Evolutionary conservation across 306 rosid genomes (phyloP).

Genomic region (Styphnolobium japonicum): DNA sequence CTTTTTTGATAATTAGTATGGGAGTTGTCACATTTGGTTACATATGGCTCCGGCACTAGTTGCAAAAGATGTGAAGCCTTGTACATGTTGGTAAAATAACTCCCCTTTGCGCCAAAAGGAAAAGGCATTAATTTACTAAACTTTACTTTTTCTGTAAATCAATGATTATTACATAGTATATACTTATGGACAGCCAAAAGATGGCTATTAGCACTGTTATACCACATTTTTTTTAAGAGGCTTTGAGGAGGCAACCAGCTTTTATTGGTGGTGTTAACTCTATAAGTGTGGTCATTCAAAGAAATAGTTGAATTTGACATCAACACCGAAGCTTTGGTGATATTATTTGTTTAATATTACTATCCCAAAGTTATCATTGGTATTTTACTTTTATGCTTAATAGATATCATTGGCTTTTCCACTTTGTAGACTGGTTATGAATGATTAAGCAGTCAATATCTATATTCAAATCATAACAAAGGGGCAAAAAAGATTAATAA

Average conservation of each 20-base stretch:
- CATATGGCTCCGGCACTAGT: background rate
- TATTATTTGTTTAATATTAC: background rate
- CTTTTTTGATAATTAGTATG: background rate
- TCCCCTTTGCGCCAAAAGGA: background rate
- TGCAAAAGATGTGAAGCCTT: background rate
- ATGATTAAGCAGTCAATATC: background rate
- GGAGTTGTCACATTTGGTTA: background rate
- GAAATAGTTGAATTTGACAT: slow-evolving; percentile 23
- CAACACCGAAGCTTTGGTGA: background rate
- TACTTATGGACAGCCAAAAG: slow-evolving; percentile 20
- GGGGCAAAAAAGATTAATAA: background rate
- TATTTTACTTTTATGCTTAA: slow-evolving; percentile 1
- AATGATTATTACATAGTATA: background rate
- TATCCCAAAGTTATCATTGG: background rate
- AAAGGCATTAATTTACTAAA: background rate
- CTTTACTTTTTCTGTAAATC: background rate
- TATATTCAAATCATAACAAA: slow-evolving; percentile 7
- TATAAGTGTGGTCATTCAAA: slow-evolving; percentile 22
- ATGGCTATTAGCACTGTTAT: slow-evolving; percentile 10
- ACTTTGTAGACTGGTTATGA: slow-evolving; percentile 19
- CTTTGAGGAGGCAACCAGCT: slow-evolving; percentile 24
- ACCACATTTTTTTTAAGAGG: background rate
- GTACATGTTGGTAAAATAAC: background rate
- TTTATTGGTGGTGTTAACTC: background rate
- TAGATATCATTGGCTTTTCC: background rate